Base-by-base conservation (phyloP, 768 basidiomycete genomes). In the Lentinus brumalis region DNA sequence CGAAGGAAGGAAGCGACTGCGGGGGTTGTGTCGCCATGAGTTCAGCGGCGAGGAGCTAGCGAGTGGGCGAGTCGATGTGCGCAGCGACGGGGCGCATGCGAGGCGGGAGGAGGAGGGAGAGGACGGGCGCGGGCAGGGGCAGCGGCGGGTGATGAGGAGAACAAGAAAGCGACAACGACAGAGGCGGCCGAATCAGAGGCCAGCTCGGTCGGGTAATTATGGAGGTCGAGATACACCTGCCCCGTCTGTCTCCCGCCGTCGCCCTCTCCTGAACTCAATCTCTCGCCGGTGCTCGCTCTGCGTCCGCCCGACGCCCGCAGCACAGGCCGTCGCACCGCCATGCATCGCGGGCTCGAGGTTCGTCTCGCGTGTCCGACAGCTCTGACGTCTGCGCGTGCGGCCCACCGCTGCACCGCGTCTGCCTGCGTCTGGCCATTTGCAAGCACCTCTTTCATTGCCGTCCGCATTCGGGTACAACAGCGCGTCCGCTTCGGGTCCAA, bases 1-100 rank as follows among this genome's bases (percentile, higher is more conserved):
- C 86, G 73, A 92, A 92, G 45, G 91, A 88, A 42, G 91, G 91
- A 41, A 92, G 83, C 10, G 89, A 86, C 72, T 86, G 87, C 62
- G 78, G 75, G 62, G 76, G 72, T 66, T 79, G 81, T 45, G 78
- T 76, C 50, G 78, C 76, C 73, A 81, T 76, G 81, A 78, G 80
- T 81, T 81, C 58, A 45, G 52, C 50, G 49, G 51, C 29, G 51
- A 14, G 14, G 53, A 31, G 53, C 2, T 35, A 39, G 56, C 18
- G 41, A 40, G 56, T 29, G 49, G 53, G 49, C 38, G 39, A 40
- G 50, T 9, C 18, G 50, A 29, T 42, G 49, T 41, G 14, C 31
- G 31, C 29, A 42, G 53, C 59, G 54, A 35, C 42, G 31, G 38
- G 21, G 61, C 56, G 61, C 61, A 62, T 55, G 57, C 62, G 46